Base-by-base conservation (phyloP, 306 rosid species). In the Glycine soja region DNA sequence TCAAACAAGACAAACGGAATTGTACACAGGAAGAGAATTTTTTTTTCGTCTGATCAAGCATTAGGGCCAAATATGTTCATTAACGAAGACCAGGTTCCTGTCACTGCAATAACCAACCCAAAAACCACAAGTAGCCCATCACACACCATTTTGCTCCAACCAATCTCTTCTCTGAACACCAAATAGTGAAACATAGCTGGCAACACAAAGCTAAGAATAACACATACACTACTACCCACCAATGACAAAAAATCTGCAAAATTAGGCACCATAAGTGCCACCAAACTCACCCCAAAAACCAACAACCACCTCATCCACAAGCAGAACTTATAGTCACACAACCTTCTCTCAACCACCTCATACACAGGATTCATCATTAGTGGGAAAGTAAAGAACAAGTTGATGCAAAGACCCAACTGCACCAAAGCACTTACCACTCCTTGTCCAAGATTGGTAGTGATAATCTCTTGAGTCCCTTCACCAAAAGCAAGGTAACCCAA, bases 301-400 rank as follows among this genome's bases (percentile, higher is more conserved):
- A 83, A 52, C 53, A 71, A 79, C 91, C 91, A 92, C 74, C 97
- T 89, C 68, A 88, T 71, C 91, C 97, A 92, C 81, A 92, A 36
- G 67, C 91, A 88, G 45, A 87, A 90, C 72, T 80, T 85, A 5
- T 74, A 81, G 15, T 64, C 63, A 32, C 85, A 82, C 24, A 88
- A 82, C 67, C 92, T 36, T 73, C 94, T 81, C 87, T 91, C 97
- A 61, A 90, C 79, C 8, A 91, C 84, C 75, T 91, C 97, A 64
- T 82, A 85, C n/a, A 91, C 97, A 16, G 97, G 97, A 85, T 90
- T 87, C 92, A 90, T 91, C 97, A 90, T 90, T 74, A 91, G 40
- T 4, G 97, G 92, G 30, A 91, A 64, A 47, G 91, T 90, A 62
- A 88, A 63, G 70, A 91, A 90, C 52, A 91, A 54, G 76, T 91